These are phyloP conservation scores for Sporothrix protearum DNA, from an alignment of 2,329 filamentous ascomycete genomes.

Conservation along the genomic window DNA sequence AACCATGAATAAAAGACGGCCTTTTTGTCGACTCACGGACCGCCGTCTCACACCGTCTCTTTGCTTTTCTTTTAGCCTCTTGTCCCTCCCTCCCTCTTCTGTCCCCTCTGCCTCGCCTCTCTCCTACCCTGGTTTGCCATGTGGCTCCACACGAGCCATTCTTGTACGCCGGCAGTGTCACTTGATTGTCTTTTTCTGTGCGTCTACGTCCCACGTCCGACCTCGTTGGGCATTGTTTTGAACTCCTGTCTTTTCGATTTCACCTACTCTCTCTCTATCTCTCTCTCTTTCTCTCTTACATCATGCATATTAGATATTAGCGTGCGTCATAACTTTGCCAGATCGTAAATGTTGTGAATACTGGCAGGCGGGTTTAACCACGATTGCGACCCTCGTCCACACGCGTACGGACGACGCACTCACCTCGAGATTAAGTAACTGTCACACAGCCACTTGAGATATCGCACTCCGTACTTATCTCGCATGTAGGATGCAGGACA, in stretches of 20 bases:
- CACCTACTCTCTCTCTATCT: neutral
- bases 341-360: neutral
- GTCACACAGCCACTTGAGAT: neutral
- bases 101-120: neutral
- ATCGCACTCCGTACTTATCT: neutral
- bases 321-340: neutral
- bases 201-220: neutral
- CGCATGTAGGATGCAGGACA: neutral
- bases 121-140: constrained; percentile 16
- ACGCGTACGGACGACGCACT: neutral
- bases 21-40: constrained; percentile 11
- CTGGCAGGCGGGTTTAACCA: neutral
- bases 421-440: neutral
- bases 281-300: neutral
- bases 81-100: neutral
- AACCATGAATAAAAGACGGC: neutral
- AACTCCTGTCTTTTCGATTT: neutral
- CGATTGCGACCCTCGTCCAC: neutral
- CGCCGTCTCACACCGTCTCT: constrained; percentile 19
- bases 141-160: constrained; percentile 22
- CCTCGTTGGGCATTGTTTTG: neutral
- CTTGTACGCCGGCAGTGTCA: constrained; percentile 19
- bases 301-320: neutral
- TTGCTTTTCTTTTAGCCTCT: neutral
- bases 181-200: constrained; percentile 21